phyloP scores from a whole-genome alignment of 257 asterid genomes.

The Jasminum sambac region DNA sequence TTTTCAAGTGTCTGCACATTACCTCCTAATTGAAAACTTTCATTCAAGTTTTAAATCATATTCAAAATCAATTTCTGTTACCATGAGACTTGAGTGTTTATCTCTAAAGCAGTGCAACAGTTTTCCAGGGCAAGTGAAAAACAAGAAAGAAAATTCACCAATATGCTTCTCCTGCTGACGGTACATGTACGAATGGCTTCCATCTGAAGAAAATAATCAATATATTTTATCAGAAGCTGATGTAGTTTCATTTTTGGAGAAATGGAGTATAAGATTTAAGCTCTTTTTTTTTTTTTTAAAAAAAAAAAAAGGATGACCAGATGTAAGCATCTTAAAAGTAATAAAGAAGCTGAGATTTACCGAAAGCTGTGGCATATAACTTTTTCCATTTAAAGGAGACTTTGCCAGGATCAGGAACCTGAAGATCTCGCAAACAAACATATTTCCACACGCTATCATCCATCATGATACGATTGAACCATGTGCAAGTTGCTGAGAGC shows the following conservation, averaged over 20 bases:
- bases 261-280: not conserved
- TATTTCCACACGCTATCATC: conserved; percentile 79
- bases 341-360: conserved; percentile 40
- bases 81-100: conserved; percentile 3
- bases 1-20: conserved; percentile 3
- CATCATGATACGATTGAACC: conserved; percentile 74
- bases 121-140: conserved; percentile 17
- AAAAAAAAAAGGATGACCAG: too few species aligned
- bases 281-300: too few species aligned
- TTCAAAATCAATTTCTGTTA: not conserved
- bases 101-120: not conserved
- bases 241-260: not conserved
- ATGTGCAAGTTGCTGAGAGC: conserved; percentile 75
- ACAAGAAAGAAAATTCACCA: conserved; percentile 44
- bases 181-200: conserved; percentile 81
- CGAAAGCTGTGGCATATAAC: conserved; percentile 79
- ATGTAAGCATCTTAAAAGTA: too few species aligned
- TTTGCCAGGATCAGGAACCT: conserved; percentile 77
- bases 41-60: not conserved
- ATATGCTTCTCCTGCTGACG: conserved; percentile 91
- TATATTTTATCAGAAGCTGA: conserved; percentile 18
- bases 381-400: conserved; percentile 74
- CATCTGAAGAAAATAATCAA: conserved; percentile 58
- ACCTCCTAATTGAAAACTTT: conserved; percentile 9
- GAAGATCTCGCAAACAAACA: conserved; percentile 90